Evolutionary conservation across 1,139 yeast genomes (phyloP), one percentile per base, ranked within the genome.

Genomic region (Barnettozyma hawaiiensis): DNA sequence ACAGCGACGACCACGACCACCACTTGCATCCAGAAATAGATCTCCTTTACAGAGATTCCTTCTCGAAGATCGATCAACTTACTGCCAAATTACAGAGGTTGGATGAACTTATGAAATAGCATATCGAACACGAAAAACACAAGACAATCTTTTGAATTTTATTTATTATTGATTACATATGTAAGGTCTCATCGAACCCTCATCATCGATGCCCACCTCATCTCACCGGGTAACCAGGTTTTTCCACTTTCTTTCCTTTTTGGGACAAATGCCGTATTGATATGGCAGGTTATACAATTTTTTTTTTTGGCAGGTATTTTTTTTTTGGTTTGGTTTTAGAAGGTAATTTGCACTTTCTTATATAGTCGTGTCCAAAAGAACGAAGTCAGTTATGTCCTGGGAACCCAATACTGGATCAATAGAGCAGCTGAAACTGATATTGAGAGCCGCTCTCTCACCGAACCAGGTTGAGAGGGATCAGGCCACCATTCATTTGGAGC

Each of bases 361-460:
- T n/a, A n/a, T n/a, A n/a, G 19, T 19, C 23, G 19, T 24, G 16
- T n/a, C 16, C 29, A 29, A 29, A 29, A n/a, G n/a, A n/a, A n/a
- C n/a, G 32, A 29, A 23, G 15, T 11, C 37, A 27, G 27, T 14
- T 11, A 52, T 50, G 54, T 47, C 61, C 39, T 78, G 95, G 95
- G 61, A 69, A 10, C 85, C 94, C 7, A 81, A 83, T 56, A 67
- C 72, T 12, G 69, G 70, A 22, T 78, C 85, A 23, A 62, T 83
- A 41, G 71, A 69, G 42, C 92, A 84, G 60, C 69, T 86, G 51
- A 75, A 75, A 44, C 68, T 70, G 19, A 79, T 85, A 31, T 71
- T 86, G 51, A 67, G 73, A 40, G 85, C 85, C 7, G 78, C 92
- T 1, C 69, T 85, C 52, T 79, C 89, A 2, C 62, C 81, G 14